phyloP scores from a whole-genome alignment of 176 grass and related monocot genomes.

The Phoenix roebelenii region DNA sequence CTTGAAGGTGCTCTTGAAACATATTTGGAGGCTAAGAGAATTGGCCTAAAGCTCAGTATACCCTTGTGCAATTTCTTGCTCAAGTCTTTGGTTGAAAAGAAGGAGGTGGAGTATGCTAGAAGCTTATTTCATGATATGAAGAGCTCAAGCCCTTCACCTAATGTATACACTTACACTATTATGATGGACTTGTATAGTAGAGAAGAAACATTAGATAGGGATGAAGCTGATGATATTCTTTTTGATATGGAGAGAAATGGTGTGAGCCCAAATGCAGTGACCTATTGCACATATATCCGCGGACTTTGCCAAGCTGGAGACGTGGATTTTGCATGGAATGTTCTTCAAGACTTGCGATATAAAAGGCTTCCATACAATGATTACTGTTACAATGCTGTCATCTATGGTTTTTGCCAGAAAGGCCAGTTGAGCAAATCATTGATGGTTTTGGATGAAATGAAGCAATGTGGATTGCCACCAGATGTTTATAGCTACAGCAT shows the following conservation, averaged over 20 bases:
- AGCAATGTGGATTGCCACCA: conserved; percentile 8
- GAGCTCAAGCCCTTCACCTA: conserved; percentile 4
- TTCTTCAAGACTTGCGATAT: conserved; percentile 13
- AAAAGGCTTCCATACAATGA: conserved; percentile 17
- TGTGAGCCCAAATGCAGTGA: conserved; percentile 23
- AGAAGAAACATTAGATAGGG: not conserved
- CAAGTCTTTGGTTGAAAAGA: conserved; percentile 13
- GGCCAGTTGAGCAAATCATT: conserved; percentile 8
- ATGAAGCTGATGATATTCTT: conserved; percentile 9
- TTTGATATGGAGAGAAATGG: conserved; percentile 21
- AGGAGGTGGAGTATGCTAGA: conserved; percentile 13
- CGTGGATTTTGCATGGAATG: conserved; percentile 20
- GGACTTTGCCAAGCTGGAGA: conserved; percentile 24
- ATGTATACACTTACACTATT: conserved; percentile 33
- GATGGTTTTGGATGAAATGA: conserved; percentile 23
- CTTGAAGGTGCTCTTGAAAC: conserved; percentile 11
- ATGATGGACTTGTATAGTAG: conserved; percentile 19
- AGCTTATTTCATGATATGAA: conserved; percentile 24
- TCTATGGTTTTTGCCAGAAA: conserved; percentile 25
- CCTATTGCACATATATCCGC: conserved; percentile 19
- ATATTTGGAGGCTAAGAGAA: conserved; percentile 18
- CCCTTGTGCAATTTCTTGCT: conserved; percentile 31
- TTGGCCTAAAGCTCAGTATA: conserved; percentile 7
- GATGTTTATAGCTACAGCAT: conserved; percentile 22
- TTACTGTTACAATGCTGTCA: conserved; percentile 27